These are phyloP conservation scores for Cynanchum wilfordii DNA, from an alignment of 257 asterid genomes.

Conservation along the genomic window DNA sequence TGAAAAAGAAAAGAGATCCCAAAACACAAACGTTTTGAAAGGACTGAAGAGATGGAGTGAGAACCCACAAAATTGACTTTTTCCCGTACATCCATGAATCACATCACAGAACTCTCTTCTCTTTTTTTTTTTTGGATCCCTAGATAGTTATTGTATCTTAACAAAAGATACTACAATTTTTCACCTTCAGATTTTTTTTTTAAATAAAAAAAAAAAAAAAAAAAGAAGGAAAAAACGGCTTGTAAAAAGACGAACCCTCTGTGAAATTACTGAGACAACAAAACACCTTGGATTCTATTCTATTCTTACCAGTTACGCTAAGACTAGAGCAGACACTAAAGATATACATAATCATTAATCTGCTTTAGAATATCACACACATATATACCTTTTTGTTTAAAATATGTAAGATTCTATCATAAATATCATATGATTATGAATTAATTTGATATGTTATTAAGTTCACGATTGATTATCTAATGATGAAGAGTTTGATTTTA, in stretches of 20 bases:
- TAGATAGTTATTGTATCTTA: not conserved
- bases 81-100: not conserved
- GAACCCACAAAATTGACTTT: not conserved
- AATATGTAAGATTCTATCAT: no score
- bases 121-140: not conserved
- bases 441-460: no score
- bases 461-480: not conserved
- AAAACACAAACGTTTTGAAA: not conserved
- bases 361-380: not conserved
- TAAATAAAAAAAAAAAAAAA: no score
- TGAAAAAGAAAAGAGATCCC: not conserved
- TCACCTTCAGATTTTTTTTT: not conserved
- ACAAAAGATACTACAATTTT: not conserved
- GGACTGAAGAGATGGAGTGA: not conserved
- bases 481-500: not conserved
- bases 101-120: not conserved
- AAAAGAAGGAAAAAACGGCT: not conserved
- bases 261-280: not conserved
- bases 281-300: not conserved
- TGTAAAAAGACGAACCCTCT: not conserved
- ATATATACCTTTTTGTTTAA: no score
- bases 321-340: not conserved
- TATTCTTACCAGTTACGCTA: not conserved
- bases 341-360: not conserved
- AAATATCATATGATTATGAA: no score